phyloP scores from a whole-genome alignment of 345 rosid genomes.

The Erysimum cheiranthoides region DNA sequence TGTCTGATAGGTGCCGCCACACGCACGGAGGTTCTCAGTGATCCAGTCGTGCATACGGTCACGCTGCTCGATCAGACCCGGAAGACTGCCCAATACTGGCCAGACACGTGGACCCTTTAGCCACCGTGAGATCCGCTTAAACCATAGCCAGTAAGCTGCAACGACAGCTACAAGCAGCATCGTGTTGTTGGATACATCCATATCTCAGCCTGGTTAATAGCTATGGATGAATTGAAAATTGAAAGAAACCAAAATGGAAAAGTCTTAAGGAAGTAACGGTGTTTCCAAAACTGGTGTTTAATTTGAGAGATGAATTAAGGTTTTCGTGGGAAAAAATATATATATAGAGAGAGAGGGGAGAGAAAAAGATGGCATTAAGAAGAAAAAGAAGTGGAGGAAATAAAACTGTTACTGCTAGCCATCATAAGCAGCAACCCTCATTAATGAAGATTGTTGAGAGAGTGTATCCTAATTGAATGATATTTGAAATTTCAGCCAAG shows the following conservation, averaged over 20 bases:
- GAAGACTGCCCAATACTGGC: slow-evolving; percentile 93
- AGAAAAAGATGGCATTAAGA: slow-evolving; percentile 23
- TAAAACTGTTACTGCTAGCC: slow-evolving; percentile 32
- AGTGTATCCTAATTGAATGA: slow-evolving; percentile 42
- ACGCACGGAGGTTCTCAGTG: slow-evolving; percentile 87
- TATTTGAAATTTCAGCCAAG: slow-evolving; percentile 25
- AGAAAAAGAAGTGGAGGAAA: slow-evolving; percentile 29
- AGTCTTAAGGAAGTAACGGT: too few relatives aligned
- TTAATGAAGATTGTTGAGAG: slow-evolving; percentile 49
- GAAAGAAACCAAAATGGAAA: slow-evolving; percentile 2
- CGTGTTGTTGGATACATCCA: slow-evolving; percentile 69
- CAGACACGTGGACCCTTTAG: slow-evolving; percentile 88
- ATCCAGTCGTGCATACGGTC: slow-evolving; percentile 99
- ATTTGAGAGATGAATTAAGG: slow-evolving; percentile 21
- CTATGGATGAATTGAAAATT: background rate
- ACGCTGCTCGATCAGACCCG: slow-evolving; percentile 83
- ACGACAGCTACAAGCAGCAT: slow-evolving; percentile 63
- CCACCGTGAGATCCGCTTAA: slow-evolving; percentile 77
- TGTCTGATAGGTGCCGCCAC: slow-evolving; percentile 96
- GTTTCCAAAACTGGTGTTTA: slow-evolving; percentile 24
- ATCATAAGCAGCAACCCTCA: slow-evolving; percentile 44
- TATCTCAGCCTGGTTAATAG: slow-evolving; percentile 28
- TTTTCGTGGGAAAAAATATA: slow-evolving; percentile 8
- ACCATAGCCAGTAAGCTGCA: slow-evolving; percentile 82
- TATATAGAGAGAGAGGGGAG: slow-evolving; percentile 22